Evolutionary conservation across 2,329 filamentous ascomycete species (phyloP).

Genomic region (Trichoderma oligosporum): DNA sequence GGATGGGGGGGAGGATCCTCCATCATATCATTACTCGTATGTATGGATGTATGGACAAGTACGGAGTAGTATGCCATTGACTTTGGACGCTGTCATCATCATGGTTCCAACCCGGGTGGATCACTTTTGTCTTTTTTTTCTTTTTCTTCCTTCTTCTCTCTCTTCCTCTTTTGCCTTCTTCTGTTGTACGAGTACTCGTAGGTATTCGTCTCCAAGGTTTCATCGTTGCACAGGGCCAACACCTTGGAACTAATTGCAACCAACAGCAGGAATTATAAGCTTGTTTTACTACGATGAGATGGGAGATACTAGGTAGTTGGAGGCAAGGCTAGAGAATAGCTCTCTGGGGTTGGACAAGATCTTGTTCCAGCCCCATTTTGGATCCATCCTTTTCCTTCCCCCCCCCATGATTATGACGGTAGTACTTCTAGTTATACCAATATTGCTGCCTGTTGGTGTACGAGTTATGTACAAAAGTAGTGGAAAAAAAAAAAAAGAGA

Average conservation of each 20-base stretch:
- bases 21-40: too few species aligned
- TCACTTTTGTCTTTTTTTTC: background rate
- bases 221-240: background rate
- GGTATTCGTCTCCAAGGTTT: background rate
- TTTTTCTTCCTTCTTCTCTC: background rate
- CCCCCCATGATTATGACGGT: too few species aligned
- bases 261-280: background rate
- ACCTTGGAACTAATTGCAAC: too few species aligned
- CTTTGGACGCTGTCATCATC: background rate
- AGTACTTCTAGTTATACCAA: too few species aligned
- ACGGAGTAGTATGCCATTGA: too few species aligned
- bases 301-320: too few species aligned
- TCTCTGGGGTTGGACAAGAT: background rate
- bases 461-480: too few species aligned
- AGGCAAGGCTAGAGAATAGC: background rate
- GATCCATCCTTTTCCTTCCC: too few species aligned
- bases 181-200: background rate
- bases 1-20: background rate
- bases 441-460: too few species aligned
- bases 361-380: background rate
- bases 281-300: background rate
- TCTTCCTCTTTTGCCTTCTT: background rate
- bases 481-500: too few species aligned
- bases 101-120: slow-evolving; percentile 6
- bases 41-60: background rate